A percentile compares a stretch with the other conserved stretches of the same genome.
Conservation (phyloP, 495 filamentous ascomycete species). For the Lentithecium fluviatile region DNA sequence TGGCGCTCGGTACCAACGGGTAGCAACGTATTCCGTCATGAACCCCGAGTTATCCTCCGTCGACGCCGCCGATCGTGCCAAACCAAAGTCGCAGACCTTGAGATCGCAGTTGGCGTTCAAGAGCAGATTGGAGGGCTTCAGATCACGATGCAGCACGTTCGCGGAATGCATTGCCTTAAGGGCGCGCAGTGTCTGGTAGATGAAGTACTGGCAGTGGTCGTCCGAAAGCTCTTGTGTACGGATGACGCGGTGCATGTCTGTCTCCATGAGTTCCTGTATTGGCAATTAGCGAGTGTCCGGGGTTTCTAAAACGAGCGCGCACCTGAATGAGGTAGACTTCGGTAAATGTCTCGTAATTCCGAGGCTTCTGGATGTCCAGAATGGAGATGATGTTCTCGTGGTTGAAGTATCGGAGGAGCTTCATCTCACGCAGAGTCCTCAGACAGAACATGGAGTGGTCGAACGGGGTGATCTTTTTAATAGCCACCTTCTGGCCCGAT, state of each 20-base stretch:
- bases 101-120: slow-evolving; percentile 99
- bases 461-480: slow-evolving; percentile 99
- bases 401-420: slow-evolving; percentile 98
- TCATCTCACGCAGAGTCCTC: slow-evolving; percentile 97
- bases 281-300: background rate
- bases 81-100: slow-evolving; percentile 97
- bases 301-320: slow-evolving; percentile 31
- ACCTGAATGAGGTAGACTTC: slow-evolving; percentile 99
- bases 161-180: slow-evolving; percentile 99
- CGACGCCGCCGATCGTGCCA: slow-evolving; percentile 92
- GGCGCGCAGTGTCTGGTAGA: slow-evolving; percentile 61
- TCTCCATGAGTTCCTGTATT: slow-evolving; percentile 94
- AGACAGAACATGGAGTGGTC: slow-evolving; percentile 99
- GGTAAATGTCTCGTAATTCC: slow-evolving; percentile 92
- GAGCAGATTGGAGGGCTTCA: slow-evolving; percentile 95
- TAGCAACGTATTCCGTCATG: slow-evolving; percentile 99
- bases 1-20: slow-evolving; percentile 96
- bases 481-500: slow-evolving; percentile 96
- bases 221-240: slow-evolving; percentile 85
- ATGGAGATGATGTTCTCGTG: slow-evolving; percentile 99
- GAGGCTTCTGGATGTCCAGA: slow-evolving; percentile 96
- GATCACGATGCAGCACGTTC: slow-evolving; percentile 91
- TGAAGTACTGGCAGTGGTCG: slow-evolving; percentile 60
- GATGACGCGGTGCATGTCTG: slow-evolving; percentile 99
- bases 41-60: slow-evolving; percentile 98